phyloP scores from a whole-genome alignment of 2,329 filamentous ascomycete genomes.

The Penicillium sp. region DNA sequence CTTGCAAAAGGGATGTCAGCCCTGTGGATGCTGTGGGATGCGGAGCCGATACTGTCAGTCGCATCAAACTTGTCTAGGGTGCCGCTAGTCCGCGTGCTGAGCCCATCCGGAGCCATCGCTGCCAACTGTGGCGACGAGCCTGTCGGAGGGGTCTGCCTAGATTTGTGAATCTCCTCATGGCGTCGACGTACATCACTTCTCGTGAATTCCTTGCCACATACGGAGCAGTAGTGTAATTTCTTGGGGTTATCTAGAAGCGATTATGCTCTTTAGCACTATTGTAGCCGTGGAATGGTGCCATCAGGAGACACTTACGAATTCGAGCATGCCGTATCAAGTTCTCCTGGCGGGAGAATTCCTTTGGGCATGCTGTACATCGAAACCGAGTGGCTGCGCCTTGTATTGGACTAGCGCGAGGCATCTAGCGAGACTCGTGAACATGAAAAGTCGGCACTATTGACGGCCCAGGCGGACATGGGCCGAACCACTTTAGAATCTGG shows the following conservation, averaged over 20 bases:
- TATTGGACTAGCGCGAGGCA: not conserved
- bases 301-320: not conserved
- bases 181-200: slow-evolving; percentile 9
- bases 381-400: not conserved
- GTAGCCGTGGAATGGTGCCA: not conserved
- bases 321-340: slow-evolving; percentile 6
- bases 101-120: not conserved
- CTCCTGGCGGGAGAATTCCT: slow-evolving; percentile 6
- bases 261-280: not conserved
- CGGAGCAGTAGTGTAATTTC: slow-evolving; percentile 1
- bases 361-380: slow-evolving; percentile 4
- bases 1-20: not conserved
- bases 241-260: not conserved
- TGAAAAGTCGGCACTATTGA: not conserved
- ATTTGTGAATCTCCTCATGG: slow-evolving; percentile 8
- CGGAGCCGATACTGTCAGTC: not conserved
- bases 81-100: not conserved
- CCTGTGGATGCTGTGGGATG: not conserved
- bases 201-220: slow-evolving; percentile 9
- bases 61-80: not conserved
- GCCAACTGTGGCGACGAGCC: not conserved
- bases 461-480: not conserved
- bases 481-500: not conserved
- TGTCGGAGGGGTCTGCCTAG: not conserved
- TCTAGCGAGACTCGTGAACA: not conserved